phyloP scores from a whole-genome alignment of 805 yeast species.

The Lachancea quebecensis region DNA sequence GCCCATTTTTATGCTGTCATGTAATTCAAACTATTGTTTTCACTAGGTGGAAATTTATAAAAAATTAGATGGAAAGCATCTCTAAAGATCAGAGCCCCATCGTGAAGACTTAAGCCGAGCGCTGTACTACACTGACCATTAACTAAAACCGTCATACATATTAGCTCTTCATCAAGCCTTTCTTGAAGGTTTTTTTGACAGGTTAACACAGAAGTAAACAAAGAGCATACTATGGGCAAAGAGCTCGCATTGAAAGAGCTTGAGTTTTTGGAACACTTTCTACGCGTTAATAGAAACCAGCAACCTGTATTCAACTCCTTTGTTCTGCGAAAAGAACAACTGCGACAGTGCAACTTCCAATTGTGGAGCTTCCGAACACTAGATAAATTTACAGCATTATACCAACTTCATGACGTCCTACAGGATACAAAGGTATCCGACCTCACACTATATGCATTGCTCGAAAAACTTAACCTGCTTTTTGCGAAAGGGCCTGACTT shows the following conservation, averaged over 20 bases:
- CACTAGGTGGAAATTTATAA: neutral
- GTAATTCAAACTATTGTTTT: neutral
- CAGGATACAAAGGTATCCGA: slow-evolving; percentile 3
- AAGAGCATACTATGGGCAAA: neutral
- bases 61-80: neutral
- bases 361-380: slow-evolving; percentile 3
- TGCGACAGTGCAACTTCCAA: slow-evolving; percentile 9
- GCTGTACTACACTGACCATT: too few species aligned
- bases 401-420: slow-evolving; percentile 5
- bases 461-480: slow-evolving; percentile 9
- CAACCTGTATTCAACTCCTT: slow-evolving; percentile 14
- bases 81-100: neutral
- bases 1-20: neutral
- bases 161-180: too few species aligned
- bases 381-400: slow-evolving; percentile 6
- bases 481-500: slow-evolving; percentile 4
- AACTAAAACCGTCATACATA: too few species aligned
- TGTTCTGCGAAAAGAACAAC: slow-evolving; percentile 5
- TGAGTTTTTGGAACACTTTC: slow-evolving; percentile 11
- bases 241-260: slow-evolving; percentile 1
- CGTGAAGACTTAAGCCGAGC: too few species aligned
- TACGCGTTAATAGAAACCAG: slow-evolving; percentile 9
- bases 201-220: too few species aligned
- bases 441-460: slow-evolving; percentile 5
- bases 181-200: too few species aligned